A percentile compares a stretch with the other conserved stretches of the same genome.
phyloP scores from a whole-genome alignment of 2,329 filamentous ascomycete genomes.

The Calonectria hongkongensis region DNA sequence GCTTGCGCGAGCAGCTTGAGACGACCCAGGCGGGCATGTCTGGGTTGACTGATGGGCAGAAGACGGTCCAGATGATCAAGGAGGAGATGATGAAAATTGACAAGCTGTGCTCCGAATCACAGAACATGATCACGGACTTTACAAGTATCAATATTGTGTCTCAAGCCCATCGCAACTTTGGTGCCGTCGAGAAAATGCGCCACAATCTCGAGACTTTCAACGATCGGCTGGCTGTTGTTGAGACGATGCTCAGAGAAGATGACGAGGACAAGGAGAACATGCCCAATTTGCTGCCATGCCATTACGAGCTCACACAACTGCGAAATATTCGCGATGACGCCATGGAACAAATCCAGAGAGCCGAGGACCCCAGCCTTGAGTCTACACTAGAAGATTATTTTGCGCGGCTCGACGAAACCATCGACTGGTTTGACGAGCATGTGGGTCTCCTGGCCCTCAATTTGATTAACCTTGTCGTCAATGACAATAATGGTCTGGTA shows the following conservation, averaged over 20 bases:
- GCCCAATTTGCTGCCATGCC: conserved; percentile 90
- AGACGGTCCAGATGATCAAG: conserved; percentile 93
- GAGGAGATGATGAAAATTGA: conserved; percentile 99
- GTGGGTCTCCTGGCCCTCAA: conserved; percentile 92
- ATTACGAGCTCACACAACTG: conserved; percentile 93
- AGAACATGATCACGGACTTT: conserved; percentile 98
- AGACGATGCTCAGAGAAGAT: conserved; percentile 87
- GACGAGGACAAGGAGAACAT: conserved; percentile 91
- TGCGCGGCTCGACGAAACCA: conserved; percentile 86
- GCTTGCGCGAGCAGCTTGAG: conserved; percentile 93
- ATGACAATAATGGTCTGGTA: conserved; percentile 91
- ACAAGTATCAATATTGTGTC: conserved; percentile 93
- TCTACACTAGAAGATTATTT: conserved; percentile 94
- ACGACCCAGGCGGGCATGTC: conserved; percentile 95
- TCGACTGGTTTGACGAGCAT: conserved; percentile 97
- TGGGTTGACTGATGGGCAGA: conserved; percentile 91
- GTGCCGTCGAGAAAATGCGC: conserved; percentile 94
- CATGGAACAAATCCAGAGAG: conserved; percentile 93
- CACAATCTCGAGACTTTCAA: conserved; percentile 92
- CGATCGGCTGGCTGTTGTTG: conserved; percentile 83
- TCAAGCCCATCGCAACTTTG: conserved; percentile 97
- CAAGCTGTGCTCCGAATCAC: conserved; percentile 95
- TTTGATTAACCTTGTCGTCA: conserved; percentile 89
- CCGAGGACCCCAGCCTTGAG: conserved; percentile 83
- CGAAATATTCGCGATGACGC: conserved; percentile 97